Evolutionary conservation across 2,329 filamentous ascomycete species (phyloP), one percentile per base, ranked within the genome.

Genomic region (Cladosporium sp.): DNA sequence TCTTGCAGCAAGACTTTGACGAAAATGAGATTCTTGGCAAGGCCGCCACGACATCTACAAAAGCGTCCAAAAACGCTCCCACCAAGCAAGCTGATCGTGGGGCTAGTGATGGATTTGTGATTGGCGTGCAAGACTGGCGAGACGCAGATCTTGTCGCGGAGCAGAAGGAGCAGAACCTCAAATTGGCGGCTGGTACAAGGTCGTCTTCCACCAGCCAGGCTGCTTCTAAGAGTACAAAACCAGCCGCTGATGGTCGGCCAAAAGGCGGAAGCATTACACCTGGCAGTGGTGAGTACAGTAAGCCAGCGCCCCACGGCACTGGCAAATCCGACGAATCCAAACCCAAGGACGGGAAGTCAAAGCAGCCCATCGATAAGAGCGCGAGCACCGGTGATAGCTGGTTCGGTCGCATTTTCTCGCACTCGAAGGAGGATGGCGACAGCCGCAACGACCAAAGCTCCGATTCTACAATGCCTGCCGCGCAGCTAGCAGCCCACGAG

Each of bases 111-210:
- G 80, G 78, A 50, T 92, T 91, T 63, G 78, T 86, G 38, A 91
- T 92, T 59, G 88, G 87, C n/a, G 82, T 90, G 11, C 86, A 93
- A 57, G 88, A 93, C 63, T 92, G 88, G 88, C 79, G 87, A 57
- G 88, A 93, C 64, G 85, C 86, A 5, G 86, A 89, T 63, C 71
- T 89, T 15, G 73, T 88, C 18, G 75, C 75, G 2, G 64, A 70
- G 33, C 59, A 66, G 25, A 63, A 60, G 41, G 63, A 66, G 53
- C 55, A 59, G 38, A 57, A 59, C 8, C 54, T 53, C 9, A 35
- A 48, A 47, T 38, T 47, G 27, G 52, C 60, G 29, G 53, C 68
- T 8, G 58, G 63, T n/a, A 56, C 43, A 13, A 53, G 45, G 16
- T 49, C 54, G 7, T 59, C 54, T 15, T 46, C 56, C 2, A 46